Evolutionary conservation across 805 yeast genomes (phyloP), one percentile per base, ranked within the genome.

Genomic region (Hanseniaspora lachancei): DNA sequence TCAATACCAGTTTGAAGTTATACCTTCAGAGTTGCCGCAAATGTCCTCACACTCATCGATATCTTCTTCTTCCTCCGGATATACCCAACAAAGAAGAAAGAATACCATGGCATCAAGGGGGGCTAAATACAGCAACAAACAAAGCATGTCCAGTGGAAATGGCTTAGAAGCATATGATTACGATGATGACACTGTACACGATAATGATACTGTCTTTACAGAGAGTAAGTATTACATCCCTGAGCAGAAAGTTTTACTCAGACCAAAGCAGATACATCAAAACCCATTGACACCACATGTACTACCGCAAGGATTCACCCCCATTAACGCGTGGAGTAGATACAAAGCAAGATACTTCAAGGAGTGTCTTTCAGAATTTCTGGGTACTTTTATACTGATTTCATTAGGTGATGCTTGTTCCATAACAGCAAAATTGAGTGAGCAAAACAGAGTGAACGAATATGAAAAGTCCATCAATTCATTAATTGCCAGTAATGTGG

Each of bases 321-420:
- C 72, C 12, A 68, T 68, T 49, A 64, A 66, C 52, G 62, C 51
- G 41, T 70, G 73, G 72, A 64, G 70, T 2, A 60, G 66, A 27
- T 57, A 70, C 12, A 69, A 72, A 53, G 68, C 70, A 56, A 49
- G 57, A 2, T 63, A 66, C 47, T 61, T 69, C 53, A 72, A 78
- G 59, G 80, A 76, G 59, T 73, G 73, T 48, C 58, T 76, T 38
- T 79, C 81, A 23, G 82, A 77, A 63, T 76, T 76, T 61, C 61
- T 77, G 53, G 82, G 81, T 21, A 73, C 78, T 2, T 62, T 75
- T 65, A 63, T 76, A 6, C 61, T 78, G 60, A 68, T 77, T 24
- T 58, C 72, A 56, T 69, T 73, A 47, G 82, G 82, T 59, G 73
- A 70, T 58, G 77, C 79, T 47, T 75, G 72, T 34, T 74, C 72